phyloP scores from a whole-genome alignment of 1,284 basidiomycete species.

The Puccinia novopanici region DNA sequence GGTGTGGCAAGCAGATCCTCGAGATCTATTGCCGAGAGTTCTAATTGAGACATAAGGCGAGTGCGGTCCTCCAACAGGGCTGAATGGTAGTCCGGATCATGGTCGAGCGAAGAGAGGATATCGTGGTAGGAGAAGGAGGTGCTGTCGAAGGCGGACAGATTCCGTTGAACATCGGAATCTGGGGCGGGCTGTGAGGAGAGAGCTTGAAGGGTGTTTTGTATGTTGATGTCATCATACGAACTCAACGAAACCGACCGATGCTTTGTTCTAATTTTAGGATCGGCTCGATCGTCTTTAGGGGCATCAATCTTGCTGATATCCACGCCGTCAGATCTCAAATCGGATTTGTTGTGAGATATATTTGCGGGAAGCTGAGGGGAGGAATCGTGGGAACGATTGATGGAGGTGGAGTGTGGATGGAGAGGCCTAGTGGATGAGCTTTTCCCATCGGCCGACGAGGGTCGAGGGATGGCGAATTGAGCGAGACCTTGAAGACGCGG shows the following conservation, averaged over 20 bases:
- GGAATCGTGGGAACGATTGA: constrained; percentile 34
- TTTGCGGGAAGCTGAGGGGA: constrained; percentile 31
- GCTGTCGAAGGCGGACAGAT: not conserved
- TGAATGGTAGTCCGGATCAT: not conserved
- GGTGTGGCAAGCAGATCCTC: constrained; percentile 20
- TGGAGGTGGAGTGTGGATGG: constrained; percentile 2
- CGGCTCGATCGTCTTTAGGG: not conserved
- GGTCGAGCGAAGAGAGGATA: constrained; percentile 24
- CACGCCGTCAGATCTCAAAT: not conserved
- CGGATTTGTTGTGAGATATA: not conserved
- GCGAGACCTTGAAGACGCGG: not conserved
- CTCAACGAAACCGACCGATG: not conserved
- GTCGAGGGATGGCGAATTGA: not conserved
- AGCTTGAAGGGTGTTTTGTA: not conserved
- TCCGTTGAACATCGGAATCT: not conserved
- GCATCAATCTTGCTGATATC: not conserved
- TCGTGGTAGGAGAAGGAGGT: constrained; percentile 15
- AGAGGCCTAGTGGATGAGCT: not conserved
- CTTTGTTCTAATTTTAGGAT: not conserved
- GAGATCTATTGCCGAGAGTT: constrained; percentile 16
- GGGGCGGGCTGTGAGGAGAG: not conserved
- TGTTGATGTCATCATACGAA: constrained; percentile 8
- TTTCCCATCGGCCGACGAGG: constrained; percentile 23
- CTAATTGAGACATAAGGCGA: constrained; percentile 22
- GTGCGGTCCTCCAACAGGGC: not conserved